phyloP scores from a whole-genome alignment of 2,329 filamentous ascomycete species.

The Fusarium sp. region DNA sequence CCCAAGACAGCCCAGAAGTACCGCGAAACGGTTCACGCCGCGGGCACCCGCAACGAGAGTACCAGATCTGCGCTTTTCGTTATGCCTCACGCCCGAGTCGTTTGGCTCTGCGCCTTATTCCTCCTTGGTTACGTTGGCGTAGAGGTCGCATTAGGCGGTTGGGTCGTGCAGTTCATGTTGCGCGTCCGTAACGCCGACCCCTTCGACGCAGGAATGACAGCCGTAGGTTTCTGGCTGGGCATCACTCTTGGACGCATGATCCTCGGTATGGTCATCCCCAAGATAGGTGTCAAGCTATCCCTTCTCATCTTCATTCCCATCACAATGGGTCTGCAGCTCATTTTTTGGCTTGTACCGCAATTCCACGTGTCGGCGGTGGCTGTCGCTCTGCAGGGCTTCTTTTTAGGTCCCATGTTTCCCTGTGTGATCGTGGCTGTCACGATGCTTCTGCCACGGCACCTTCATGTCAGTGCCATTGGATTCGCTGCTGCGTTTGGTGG shows the following conservation, averaged over 20 bases:
- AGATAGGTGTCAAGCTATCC: conserved; percentile 75
- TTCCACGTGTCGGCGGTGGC: conserved; percentile 81
- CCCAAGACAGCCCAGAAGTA: conserved; percentile 65
- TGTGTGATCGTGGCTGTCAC: conserved; percentile 77
- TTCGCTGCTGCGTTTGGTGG: conserved; percentile 83
- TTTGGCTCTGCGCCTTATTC: conserved; percentile 78
- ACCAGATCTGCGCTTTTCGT: conserved; percentile 54
- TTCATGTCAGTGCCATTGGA: conserved; percentile 81
- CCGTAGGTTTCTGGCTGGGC: conserved; percentile 85
- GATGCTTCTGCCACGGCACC: conserved; percentile 73
- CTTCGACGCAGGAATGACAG: conserved; percentile 79
- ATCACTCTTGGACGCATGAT: conserved; percentile 73
- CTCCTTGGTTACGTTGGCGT: conserved; percentile 81
- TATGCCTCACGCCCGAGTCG: conserved; percentile 61
- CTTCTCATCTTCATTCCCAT: conserved; percentile 71
- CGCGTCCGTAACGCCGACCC: conserved; percentile 73
- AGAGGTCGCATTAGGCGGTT: conserved; percentile 83
- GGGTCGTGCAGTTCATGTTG: conserved; percentile 89
- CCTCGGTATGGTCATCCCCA: conserved; percentile 53
- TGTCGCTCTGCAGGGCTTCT: conserved; percentile 79
- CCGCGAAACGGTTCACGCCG: conserved; percentile 51
- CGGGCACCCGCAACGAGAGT: conserved; percentile 39
- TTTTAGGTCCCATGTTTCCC: conserved; percentile 82
- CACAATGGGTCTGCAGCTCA: conserved; percentile 73
- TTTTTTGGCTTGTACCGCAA: conserved; percentile 85